Evolutionary conservation across 2,329 filamentous ascomycete genomes (phyloP).

Genomic region (Calonectria hawksworthii): DNA sequence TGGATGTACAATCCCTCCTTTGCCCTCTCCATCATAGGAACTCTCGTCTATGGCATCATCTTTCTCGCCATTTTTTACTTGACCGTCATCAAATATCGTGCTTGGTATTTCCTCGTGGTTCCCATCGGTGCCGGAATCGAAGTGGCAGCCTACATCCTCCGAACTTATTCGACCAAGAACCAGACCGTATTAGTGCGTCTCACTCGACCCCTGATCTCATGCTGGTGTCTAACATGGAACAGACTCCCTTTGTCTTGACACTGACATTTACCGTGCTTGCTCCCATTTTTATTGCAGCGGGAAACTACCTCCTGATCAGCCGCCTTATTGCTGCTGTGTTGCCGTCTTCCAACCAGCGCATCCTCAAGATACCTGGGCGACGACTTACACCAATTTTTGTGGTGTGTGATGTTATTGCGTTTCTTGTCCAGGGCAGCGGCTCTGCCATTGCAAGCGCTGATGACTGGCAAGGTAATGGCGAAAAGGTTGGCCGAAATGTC

Average conservation of each 20-base stretch:
- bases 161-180: constrained; percentile 53
- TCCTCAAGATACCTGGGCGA: constrained; percentile 53
- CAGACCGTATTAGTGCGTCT: constrained; percentile 51
- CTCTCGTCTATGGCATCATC: constrained; percentile 56
- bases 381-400: constrained; percentile 63
- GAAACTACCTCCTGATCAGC: constrained; percentile 66
- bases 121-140: constrained; percentile 58
- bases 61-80: constrained; percentile 55
- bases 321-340: constrained; percentile 58
- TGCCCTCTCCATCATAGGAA: constrained; percentile 57
- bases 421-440: constrained; percentile 60
- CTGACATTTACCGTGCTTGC: constrained; percentile 61
- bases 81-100: constrained; percentile 57
- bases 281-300: constrained; percentile 63
- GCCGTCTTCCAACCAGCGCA: constrained; percentile 48
- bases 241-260: constrained; percentile 56
- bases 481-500: constrained; percentile 55
- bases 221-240: background rate
- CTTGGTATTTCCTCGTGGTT: constrained; percentile 59
- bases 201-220: background rate
- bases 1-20: constrained; percentile 62
- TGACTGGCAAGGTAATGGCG: constrained; percentile 58
- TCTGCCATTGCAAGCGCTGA: constrained; percentile 58
- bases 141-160: constrained; percentile 57
- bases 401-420: constrained; percentile 59